Evolutionary conservation across 805 yeast species (phyloP).

Genomic region (Schwanniomyces vanrijiae): DNA sequence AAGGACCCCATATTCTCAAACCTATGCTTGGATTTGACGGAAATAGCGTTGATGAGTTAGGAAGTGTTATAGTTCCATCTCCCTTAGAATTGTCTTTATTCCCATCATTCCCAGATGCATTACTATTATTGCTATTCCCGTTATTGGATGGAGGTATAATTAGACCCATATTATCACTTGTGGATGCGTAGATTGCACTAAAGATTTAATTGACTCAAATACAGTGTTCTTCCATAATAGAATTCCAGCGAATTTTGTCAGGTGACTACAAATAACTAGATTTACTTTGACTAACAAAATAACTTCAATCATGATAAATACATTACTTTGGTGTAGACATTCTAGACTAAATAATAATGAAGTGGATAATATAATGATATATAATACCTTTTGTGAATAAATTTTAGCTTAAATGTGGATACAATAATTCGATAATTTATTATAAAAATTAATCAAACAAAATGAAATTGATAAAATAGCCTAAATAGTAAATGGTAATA

Average conservation of each 20-base stretch:
- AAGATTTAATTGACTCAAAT: background rate
- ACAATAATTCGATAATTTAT: background rate
- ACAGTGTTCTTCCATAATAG: background rate
- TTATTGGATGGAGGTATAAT: slow-evolving; percentile 35
- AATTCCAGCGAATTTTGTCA: background rate
- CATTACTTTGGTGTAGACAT: slow-evolving; percentile 1
- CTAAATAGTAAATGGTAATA: background rate
- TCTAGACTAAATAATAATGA: slow-evolving; percentile 3
- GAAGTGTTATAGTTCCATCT: slow-evolving; percentile 12
- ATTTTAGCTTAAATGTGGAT: background rate
- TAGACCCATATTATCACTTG: slow-evolving; percentile 26
- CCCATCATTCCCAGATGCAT: slow-evolving; percentile 3
- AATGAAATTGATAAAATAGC: background rate
- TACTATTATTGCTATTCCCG: slow-evolving; percentile 8
- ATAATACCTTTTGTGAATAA: background rate
- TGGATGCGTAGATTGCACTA: background rate
- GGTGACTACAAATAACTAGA: background rate
- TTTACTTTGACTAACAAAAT: background rate
- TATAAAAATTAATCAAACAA: background rate
- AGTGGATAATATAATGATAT: background rate
- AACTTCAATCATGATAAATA: slow-evolving; percentile 1
- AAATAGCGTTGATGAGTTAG: slow-evolving; percentile 17
- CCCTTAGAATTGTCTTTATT: slow-evolving; percentile 6
- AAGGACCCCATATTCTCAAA: slow-evolving; percentile 63
- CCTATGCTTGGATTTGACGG: slow-evolving; percentile 56